Evolutionary conservation across 2,329 filamentous ascomycete species (phyloP), one percentile per base, ranked within the genome.

Genomic region (Aschersonia sp.): DNA sequence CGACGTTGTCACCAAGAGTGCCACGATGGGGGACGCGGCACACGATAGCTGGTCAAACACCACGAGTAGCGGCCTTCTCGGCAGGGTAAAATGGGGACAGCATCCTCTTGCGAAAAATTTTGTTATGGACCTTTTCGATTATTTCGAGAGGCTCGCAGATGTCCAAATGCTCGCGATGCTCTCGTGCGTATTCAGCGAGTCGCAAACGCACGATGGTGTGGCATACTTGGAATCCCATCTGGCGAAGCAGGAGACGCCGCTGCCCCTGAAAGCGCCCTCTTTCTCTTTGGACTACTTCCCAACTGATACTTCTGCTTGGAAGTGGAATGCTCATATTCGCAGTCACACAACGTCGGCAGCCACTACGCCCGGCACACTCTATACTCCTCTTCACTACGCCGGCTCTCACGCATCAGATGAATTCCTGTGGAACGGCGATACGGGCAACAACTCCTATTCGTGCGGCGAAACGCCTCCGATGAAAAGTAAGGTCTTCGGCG

Each of bases 81-180:
- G 80, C 3, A 69, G 78, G 46, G 79, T 84, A 4, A 82, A 80
- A 66, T 85, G 81, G 81, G 81, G 81, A 9, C 65, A 71, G 45
- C 80, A 82, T 55, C 81, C 81, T 4, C 64, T 84, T 44, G 81
- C 80, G 2, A 73, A 70, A 51, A 68, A 71, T n/a, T 70, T 83
- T 40, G 78, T 84, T 48, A 61, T 67, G 51, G 73, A 81, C 49
- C 63, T 84, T n/a, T 81, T 84, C 53, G 65, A 70, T 30, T 71
- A 84, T 57, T 85, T 77, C 56, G 80, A 84, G 59, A 70, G 64
- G 47, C 67, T 73, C 31, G 78, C 74, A 5, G 80, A 85, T 51
- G 65, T 83, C 9, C 81, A 85, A 59, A 85, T 85, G 81, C 59
- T 85, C 47, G 81, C 80, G 6, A 84, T 84, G 78, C 68, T 85